phyloP scores from a whole-genome alignment of 352 stramenopile genomes.

The Phytopythium litorale region DNA sequence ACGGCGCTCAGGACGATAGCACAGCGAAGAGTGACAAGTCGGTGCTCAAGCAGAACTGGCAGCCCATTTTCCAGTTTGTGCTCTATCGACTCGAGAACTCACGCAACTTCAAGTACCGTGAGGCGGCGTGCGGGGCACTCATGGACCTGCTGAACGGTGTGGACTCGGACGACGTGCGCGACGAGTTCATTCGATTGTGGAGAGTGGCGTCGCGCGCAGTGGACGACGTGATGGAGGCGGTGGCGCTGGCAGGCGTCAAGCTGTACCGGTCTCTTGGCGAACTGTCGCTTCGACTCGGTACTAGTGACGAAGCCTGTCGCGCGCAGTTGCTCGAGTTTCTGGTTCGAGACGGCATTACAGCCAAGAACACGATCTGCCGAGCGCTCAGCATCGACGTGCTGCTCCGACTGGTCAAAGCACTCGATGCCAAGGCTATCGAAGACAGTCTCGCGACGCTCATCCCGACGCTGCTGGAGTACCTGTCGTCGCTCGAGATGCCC shows the following conservation, averaged over 20 bases:
- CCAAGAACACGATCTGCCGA: conserved; percentile 62
- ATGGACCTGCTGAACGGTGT: conserved; percentile 64
- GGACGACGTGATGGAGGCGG: conserved; percentile 74
- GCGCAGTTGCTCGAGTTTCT: conserved; percentile 61
- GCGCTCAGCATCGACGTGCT: conserved; percentile 69
- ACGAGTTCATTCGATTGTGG: conserved; percentile 61
- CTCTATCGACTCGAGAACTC: conserved; percentile 54
- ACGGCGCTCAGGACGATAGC: not conserved
- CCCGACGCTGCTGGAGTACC: conserved; percentile 67
- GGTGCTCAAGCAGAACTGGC: conserved; percentile 49
- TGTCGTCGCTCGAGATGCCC: conserved; percentile 82
- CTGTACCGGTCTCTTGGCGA: conserved; percentile 72
- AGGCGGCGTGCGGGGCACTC: conserved; percentile 60
- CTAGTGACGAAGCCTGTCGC: conserved; percentile 41
- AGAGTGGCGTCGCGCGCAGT: conserved; percentile 62
- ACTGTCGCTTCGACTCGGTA: conserved; percentile 61
- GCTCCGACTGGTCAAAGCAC: conserved; percentile 61
- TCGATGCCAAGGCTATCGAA: conserved; percentile 51
- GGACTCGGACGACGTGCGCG: conserved; percentile 34
- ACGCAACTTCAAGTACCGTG: conserved; percentile 80
- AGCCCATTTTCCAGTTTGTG: conserved; percentile 50
- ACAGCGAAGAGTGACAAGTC: conserved; percentile 31
- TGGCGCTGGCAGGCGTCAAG: conserved; percentile 61
- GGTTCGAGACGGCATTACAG: conserved; percentile 61
- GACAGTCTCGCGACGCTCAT: conserved; percentile 51